Evolutionary conservation across 2,329 filamentous ascomycete species (phyloP), one percentile per base, ranked within the genome.

Genomic region (Thielaviopsis musarum): DNA sequence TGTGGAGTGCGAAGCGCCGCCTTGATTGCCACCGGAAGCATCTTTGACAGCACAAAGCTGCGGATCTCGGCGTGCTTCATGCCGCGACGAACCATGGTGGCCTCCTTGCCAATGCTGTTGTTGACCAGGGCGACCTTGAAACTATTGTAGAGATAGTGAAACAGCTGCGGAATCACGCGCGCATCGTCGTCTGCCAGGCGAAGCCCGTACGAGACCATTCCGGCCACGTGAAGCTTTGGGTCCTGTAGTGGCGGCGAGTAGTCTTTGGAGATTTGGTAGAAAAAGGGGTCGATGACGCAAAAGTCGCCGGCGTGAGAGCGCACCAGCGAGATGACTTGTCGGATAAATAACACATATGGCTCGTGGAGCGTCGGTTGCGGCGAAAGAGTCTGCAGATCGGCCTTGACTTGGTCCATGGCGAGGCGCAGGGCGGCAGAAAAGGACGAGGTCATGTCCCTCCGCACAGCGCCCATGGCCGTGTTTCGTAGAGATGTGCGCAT

Each of bases 121-220:
- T 76, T 76, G 52, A 73, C 72, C 2, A 82, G 66, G 0, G 78
- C 76, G 57, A 76, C 69, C 65, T 80, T 81, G 66, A 80, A 80
- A 66, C 77, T 80, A 64, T 78, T 78, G 65, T 75, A 77, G 1
- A 83, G 70, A 60, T 80, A 78, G 66, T 77, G 77, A 65, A 82
- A 83, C 3, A 82, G 71, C 58, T 75, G 74, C 19, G 75, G 72
- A 5, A 68, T 68, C 3, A 74, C 75, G 30, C 71, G 73, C 1
- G 67, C 64, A 58, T 81, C 79, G 1, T 74, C 75, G 62, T 82
- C 79, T 48, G 72, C 70, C 17, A 83, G 68, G 49, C 76, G 74
- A 34, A 82, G 68, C 0, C 78, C 80, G 65, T 80, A 82, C 1
- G 77, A 76, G 17, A 78, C 65, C 65, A 83, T 78, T 4, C 72